Conservation (phyloP, 345 rosid genomes). For the Eucalyptus marginata region DNA sequence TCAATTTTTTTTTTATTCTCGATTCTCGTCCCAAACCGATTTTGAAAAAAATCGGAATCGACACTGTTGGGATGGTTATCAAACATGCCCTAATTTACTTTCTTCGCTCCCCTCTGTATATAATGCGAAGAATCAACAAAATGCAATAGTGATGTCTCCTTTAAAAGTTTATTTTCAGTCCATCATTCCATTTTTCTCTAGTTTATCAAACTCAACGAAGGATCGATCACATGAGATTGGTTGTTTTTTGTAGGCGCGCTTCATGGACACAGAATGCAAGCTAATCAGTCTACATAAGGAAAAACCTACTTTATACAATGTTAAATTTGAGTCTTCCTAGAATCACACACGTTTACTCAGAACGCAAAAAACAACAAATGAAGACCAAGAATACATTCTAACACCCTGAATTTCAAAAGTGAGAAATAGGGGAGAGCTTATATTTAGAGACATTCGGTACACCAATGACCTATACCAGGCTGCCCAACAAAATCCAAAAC, state of each 20-base stretch:
- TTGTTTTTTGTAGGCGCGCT: not conserved
- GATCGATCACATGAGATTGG: not conserved
- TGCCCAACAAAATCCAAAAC: not conserved
- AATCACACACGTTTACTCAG: not conserved
- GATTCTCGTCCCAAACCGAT: too few relatives aligned
- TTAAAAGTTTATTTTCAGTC: not conserved
- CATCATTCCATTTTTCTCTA: not conserved
- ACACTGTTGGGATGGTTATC: too few relatives aligned
- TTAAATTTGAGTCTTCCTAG: not conserved
- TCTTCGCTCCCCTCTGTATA: not conserved
- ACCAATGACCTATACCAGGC: not conserved
- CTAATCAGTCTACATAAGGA: not conserved
- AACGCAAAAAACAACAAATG: not conserved
- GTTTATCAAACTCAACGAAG: not conserved
- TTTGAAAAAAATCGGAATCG: too few relatives aligned
- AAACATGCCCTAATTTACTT: not conserved
- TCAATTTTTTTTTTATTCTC: too few relatives aligned
- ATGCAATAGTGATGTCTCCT: not conserved
- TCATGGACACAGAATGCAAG: not conserved
- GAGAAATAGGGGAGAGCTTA: not conserved
- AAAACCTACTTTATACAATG: not conserved
- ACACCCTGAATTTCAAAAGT: not conserved
- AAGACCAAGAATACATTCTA: not conserved
- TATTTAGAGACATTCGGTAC: not conserved
- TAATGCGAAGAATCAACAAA: not conserved